Evolutionary conservation across 2,329 filamentous ascomycete genomes (phyloP).

Genomic region (Seiridium cupressi): DNA sequence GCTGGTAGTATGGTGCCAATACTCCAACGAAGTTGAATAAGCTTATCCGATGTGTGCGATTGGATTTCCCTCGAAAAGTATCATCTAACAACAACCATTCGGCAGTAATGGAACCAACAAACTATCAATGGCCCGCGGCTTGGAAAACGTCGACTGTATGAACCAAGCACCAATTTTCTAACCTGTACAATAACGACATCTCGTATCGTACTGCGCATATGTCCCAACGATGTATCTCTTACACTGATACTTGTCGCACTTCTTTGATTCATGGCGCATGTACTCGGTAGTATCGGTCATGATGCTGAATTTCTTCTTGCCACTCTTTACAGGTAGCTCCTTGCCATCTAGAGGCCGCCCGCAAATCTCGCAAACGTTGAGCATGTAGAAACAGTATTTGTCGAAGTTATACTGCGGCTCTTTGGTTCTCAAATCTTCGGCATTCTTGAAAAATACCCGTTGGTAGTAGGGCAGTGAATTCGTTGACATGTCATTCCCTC

Average conservation of each 20-base stretch:
- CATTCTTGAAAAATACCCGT: not conserved
- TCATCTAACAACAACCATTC: not conserved
- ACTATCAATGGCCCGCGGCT: not conserved
- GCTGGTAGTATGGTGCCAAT: too few relatives aligned
- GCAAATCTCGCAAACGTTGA: constrained; percentile 8
- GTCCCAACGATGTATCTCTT: constrained; percentile 5
- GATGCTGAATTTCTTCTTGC: constrained; percentile 5
- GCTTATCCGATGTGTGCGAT: too few relatives aligned
- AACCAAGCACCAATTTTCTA: not conserved
- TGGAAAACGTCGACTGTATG: not conserved
- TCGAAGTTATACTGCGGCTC: constrained; percentile 3
- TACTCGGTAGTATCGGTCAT: constrained; percentile 8
- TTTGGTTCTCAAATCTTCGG: not conserved
- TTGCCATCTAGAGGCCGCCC: not conserved
- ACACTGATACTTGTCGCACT: constrained; percentile 6
- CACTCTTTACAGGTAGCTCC: not conserved
- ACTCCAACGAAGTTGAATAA: not conserved
- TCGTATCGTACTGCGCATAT: constrained; percentile 3
- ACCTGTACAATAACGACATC: not conserved
- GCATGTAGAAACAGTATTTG: constrained; percentile 6
- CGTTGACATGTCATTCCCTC: not conserved
- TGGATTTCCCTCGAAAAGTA: not conserved
- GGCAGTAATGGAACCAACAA: not conserved
- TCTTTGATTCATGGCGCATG: not conserved
- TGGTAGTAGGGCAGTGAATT: constrained; percentile 7